Evolutionary conservation across 371 early-diverging fungal species (phyloP).

Genomic region (Syncephalastrum sp.): DNA sequence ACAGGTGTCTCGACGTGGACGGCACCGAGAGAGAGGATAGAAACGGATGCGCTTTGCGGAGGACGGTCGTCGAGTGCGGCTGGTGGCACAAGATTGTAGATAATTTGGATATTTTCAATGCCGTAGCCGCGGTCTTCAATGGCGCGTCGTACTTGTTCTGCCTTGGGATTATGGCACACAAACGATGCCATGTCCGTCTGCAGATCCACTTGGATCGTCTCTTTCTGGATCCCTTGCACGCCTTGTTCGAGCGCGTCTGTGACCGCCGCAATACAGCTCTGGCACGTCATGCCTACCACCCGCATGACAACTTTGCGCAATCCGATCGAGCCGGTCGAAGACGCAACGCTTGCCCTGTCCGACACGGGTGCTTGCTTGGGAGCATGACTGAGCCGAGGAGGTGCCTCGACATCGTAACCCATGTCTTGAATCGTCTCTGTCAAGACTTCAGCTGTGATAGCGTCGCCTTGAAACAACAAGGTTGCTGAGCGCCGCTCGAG

Average conservation of each 20-base stretch:
- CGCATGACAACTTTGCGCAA: constrained; percentile 47
- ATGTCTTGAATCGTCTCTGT: constrained; percentile 54
- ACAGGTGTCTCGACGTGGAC: constrained; percentile 25
- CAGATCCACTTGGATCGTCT: constrained; percentile 37
- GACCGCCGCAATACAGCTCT: constrained; percentile 32
- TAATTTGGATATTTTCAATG: constrained; percentile 44
- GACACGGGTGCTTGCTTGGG: neutral
- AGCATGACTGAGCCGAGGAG: constrained; percentile 5
- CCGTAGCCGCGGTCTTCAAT: constrained; percentile 40
- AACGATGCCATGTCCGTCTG: constrained; percentile 51
- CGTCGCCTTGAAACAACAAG: constrained; percentile 38
- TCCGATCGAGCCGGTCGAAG: neutral
- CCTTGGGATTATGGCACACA: constrained; percentile 28
- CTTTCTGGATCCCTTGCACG: constrained; percentile 26
- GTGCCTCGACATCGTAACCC: constrained; percentile 60
- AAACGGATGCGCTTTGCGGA: constrained; percentile 1
- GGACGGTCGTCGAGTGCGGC: constrained; percentile 1
- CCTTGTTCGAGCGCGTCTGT: constrained; percentile 30
- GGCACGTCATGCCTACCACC: constrained; percentile 38
- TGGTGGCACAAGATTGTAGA: constrained; percentile 41
- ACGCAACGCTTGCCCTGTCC: neutral
- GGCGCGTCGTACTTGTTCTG: constrained; percentile 20
- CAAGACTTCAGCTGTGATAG: constrained; percentile 24
- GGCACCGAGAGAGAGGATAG: constrained; percentile 24
- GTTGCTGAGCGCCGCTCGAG: constrained; percentile 40